Conservation (phyloP, 768 basidiomycete species). For the Psilocybe tampanensis region DNA sequence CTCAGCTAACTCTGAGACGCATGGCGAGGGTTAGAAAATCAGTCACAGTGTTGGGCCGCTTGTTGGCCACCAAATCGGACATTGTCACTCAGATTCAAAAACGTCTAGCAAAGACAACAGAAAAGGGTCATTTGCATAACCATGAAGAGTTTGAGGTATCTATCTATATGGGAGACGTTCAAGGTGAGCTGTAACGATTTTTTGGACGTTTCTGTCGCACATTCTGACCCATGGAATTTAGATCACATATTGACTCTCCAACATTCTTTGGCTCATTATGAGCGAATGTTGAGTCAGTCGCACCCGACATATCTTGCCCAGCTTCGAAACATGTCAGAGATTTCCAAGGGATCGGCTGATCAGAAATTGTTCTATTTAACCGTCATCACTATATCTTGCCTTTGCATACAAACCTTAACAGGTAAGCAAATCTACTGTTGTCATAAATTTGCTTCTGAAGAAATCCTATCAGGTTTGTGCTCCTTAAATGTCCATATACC, state of each 20-base stretch:
- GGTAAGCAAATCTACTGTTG: constrained; percentile 41
- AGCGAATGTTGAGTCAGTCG: constrained; percentile 85
- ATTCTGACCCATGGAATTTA: constrained; percentile 29
- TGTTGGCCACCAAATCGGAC: constrained; percentile 81
- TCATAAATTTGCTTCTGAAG: neutral
- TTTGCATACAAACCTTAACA: constrained; percentile 62
- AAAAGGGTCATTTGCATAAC: constrained; percentile 27
- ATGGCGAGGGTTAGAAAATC: constrained; percentile 81
- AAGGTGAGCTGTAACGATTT: constrained; percentile 53
- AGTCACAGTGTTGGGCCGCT: constrained; percentile 74
- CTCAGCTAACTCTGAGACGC: constrained; percentile 60
- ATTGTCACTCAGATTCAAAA: constrained; percentile 82
- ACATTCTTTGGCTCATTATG: constrained; percentile 82
- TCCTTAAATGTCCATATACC: constrained; percentile 73
- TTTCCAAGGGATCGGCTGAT: constrained; percentile 64
- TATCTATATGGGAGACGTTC: constrained; percentile 90
- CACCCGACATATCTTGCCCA: constrained; percentile 86
- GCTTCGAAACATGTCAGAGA: constrained; percentile 61
- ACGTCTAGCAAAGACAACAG: constrained; percentile 50
- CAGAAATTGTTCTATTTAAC: constrained; percentile 68
- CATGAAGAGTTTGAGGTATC: constrained; percentile 69
- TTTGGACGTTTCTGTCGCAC: neutral
- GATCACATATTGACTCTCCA: constrained; percentile 92
- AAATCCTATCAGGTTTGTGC: constrained; percentile 52
- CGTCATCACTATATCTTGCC: constrained; percentile 63